Evolutionary conservation across 345 rosid species (phyloP).

Genomic region (Microcos paniculata): DNA sequence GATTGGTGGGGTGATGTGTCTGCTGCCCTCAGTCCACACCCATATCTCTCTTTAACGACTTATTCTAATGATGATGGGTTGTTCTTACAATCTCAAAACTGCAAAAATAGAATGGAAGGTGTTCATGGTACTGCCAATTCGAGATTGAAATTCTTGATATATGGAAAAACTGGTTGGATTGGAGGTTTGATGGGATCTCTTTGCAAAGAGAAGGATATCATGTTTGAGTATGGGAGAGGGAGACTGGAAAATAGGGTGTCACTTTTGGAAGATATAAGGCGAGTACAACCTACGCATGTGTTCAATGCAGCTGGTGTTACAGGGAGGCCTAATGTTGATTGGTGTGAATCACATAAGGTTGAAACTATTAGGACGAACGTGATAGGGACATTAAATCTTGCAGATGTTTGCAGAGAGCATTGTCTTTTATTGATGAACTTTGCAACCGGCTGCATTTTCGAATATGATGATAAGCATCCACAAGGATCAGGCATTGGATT

Average conservation of each 20-base stretch:
- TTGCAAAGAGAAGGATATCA: slow-evolving; percentile 40
- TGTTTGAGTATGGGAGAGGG: slow-evolving; percentile 51
- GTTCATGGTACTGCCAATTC: slow-evolving; percentile 8
- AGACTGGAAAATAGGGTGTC: slow-evolving; percentile 52
- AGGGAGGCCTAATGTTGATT: slow-evolving; percentile 61
- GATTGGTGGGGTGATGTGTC: slow-evolving; percentile 71
- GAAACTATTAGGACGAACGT: slow-evolving; percentile 54
- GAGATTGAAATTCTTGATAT: slow-evolving; percentile 45
- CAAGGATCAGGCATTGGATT: slow-evolving; percentile 54
- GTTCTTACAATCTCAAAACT: neutral
- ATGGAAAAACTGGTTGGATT: slow-evolving; percentile 64
- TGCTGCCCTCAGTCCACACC: slow-evolving; percentile 59
- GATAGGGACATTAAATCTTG: slow-evolving; percentile 49
- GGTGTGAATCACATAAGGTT: slow-evolving; percentile 58
- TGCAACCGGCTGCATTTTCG: slow-evolving; percentile 60
- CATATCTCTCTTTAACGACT: slow-evolving; percentile 21
- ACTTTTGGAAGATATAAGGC: slow-evolving; percentile 39
- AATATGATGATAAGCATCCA: slow-evolving; percentile 48
- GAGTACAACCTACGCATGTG: slow-evolving; percentile 48
- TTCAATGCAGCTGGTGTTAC: slow-evolving; percentile 63
- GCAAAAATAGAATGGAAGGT: neutral
- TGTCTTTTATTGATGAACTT: slow-evolving; percentile 52
- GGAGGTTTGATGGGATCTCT: slow-evolving; percentile 53
- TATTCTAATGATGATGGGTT: slow-evolving; percentile 21
- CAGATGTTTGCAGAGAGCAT: slow-evolving; percentile 50